phyloP scores from a whole-genome alignment of 352 stramenopile genomes.

The Peronospora belbahrii region DNA sequence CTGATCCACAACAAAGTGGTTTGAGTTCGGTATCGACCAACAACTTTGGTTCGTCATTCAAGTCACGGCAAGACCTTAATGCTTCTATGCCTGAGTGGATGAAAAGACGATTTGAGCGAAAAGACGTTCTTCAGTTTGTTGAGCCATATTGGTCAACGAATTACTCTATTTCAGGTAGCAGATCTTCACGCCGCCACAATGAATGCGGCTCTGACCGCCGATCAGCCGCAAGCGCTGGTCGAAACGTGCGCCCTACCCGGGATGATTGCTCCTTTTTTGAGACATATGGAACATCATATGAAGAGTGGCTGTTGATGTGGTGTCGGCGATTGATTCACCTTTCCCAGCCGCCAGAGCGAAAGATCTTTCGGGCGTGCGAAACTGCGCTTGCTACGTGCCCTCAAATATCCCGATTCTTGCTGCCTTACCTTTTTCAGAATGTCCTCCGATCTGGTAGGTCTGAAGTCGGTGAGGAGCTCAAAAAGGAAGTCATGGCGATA shows the following conservation, averaged over 20 bases:
- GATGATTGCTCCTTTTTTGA: conserved; percentile 70
- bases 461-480: conserved; percentile 62
- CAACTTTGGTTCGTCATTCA: conserved; percentile 11
- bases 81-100: conserved; percentile 75
- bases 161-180: conserved; percentile 41
- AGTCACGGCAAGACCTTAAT: conserved; percentile 8
- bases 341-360: conserved; percentile 74
- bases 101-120: conserved; percentile 74
- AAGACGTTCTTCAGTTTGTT: conserved; percentile 81
- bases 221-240: conserved; percentile 17
- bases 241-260: conserved; percentile 9
- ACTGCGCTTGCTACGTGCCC: conserved; percentile 54
- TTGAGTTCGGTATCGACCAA: conserved; percentile 32
- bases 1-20: conserved; percentile 63
- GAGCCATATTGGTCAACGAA: conserved; percentile 87
- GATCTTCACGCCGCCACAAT: conserved; percentile 11
- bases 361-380: conserved; percentile 71
- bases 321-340: conserved; percentile 66
- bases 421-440: conserved; percentile 84
- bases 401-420: conserved; percentile 69
- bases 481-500: conserved; percentile 75
- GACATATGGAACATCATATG: conserved; percentile 61
- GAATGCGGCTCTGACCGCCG: conserved; percentile 7
- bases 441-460: conserved; percentile 58
- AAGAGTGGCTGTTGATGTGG: conserved; percentile 79